Conservation (phyloP, 768 basidiomycete species). For the Plicaturopsis crispa region DNA sequence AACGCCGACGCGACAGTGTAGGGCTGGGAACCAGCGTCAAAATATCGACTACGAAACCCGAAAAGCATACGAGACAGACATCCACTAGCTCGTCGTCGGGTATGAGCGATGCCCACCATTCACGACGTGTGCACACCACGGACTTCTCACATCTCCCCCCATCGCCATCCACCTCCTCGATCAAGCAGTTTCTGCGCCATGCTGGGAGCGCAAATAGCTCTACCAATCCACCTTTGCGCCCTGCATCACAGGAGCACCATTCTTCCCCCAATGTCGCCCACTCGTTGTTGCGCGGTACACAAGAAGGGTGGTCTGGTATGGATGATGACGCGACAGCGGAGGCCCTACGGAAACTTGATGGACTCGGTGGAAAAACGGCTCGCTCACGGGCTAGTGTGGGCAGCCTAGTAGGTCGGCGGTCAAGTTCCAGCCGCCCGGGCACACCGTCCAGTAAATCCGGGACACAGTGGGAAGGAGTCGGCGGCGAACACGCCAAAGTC, state of each 20-base stretch:
- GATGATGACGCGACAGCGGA: conserved; percentile 88
- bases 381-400: conserved; percentile 72
- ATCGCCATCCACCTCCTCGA: conserved; percentile 85
- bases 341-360: conserved; percentile 89
- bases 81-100: conserved; percentile 66
- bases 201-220: conserved; percentile 32
- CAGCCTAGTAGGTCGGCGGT: conserved; percentile 62
- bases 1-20: conserved; percentile 48
- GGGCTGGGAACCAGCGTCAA: conserved; percentile 31
- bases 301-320: conserved; percentile 84
- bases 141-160: conserved; percentile 90
- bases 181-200: conserved; percentile 73
- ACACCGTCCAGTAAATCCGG: conserved; percentile 51
- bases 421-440: conserved; percentile 60
- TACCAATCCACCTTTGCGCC: conserved; percentile 22
- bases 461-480: conserved; percentile 74
- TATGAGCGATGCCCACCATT: too few relatives aligned
- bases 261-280: conserved; percentile 68
- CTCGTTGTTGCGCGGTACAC: conserved; percentile 78
- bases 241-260: conserved; percentile 24
- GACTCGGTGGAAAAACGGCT: conserved; percentile 68
- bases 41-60: conserved; percentile 20
- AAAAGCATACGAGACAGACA: conserved; percentile 54
- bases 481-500: conserved; percentile 14
- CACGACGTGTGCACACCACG: conserved; percentile 58